A percentile compares a stretch with the other conserved stretches of the same genome.
These are phyloP conservation scores for Bruguiera sexangula DNA, from an alignment of 345 rosid genomes.

Conservation along the genomic window DNA sequence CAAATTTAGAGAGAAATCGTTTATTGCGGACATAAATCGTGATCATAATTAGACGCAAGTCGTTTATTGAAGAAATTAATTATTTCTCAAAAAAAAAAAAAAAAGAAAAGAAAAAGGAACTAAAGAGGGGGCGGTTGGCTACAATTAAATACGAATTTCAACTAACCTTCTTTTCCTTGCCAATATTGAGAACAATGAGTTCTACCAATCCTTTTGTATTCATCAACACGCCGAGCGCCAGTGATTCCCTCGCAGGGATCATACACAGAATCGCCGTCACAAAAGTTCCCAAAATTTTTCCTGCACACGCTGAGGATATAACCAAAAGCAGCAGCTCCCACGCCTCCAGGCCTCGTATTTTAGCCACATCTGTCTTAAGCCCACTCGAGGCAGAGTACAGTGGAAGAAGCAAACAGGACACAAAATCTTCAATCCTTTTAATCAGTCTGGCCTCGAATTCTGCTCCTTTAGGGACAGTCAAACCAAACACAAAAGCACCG, in stretches of 20 bases:
- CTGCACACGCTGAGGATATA: slow-evolving; percentile 45
- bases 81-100: too few species aligned
- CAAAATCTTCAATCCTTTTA: slow-evolving; percentile 51
- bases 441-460: slow-evolving; percentile 35
- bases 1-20: too few species aligned
- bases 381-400: slow-evolving; percentile 59
- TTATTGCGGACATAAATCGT: too few species aligned
- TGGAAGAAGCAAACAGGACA: slow-evolving; percentile 48
- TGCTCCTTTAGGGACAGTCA: slow-evolving; percentile 50
- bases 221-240: slow-evolving; percentile 57
- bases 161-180: slow-evolving; percentile 41
- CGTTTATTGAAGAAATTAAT: too few species aligned
- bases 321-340: slow-evolving; percentile 50
- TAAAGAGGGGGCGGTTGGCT: too few species aligned
- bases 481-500: slow-evolving; percentile 52
- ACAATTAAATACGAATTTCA: neutral
- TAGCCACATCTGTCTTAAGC: slow-evolving; percentile 50
- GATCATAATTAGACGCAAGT: too few species aligned
- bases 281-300: slow-evolving; percentile 54
- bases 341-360: slow-evolving; percentile 37
- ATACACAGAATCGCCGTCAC: slow-evolving; percentile 38
- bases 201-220: slow-evolving; percentile 59
- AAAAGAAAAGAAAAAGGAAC: too few species aligned
- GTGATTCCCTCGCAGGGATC: slow-evolving; percentile 48
- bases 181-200: slow-evolving; percentile 56